Evolutionary conservation across 2,329 filamentous ascomycete genomes (phyloP).

Genomic region (Aschersonia sp.): DNA sequence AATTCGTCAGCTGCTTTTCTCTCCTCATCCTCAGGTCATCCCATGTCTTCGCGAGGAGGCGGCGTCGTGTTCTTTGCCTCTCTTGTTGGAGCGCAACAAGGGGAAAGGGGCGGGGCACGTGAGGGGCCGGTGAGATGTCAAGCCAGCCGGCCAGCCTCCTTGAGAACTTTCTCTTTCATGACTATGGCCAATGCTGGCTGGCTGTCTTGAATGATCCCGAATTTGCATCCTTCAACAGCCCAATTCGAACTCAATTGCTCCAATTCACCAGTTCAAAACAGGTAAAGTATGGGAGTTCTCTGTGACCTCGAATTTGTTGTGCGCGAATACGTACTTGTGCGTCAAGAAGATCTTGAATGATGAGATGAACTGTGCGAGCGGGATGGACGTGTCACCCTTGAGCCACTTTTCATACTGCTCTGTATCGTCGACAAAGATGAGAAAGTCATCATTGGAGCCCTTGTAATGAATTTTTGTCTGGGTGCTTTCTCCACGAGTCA

Average conservation of each 20-base stretch:
- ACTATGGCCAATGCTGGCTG: no score
- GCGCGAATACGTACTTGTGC: slow-evolving; percentile 52
- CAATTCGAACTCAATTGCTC: no score
- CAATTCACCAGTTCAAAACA: background rate
- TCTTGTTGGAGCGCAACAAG: background rate
- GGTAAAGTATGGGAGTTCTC: background rate
- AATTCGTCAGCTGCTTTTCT: background rate
- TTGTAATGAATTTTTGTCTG: slow-evolving; percentile 77
- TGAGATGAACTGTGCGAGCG: slow-evolving; percentile 72
- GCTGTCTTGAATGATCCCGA: no score
- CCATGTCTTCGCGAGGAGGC: no score
- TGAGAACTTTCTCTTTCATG: no score
- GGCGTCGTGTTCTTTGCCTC: background rate
- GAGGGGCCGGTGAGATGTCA: no score
- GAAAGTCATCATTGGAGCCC: slow-evolving; percentile 46
- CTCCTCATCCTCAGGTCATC: no score
- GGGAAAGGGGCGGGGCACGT: no score
- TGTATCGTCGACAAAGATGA: slow-evolving; percentile 43
- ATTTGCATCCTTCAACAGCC: no score
- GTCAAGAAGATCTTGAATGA: slow-evolving; percentile 83
- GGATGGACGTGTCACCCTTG: slow-evolving; percentile 56
- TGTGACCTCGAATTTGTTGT: no score
- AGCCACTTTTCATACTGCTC: slow-evolving; percentile 65
- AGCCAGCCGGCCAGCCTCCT: no score
- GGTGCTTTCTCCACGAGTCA: slow-evolving; percentile 56